Base-by-base conservation (phyloP, 1,284 basidiomycete genomes). In the Puccinia triticina region DNA sequence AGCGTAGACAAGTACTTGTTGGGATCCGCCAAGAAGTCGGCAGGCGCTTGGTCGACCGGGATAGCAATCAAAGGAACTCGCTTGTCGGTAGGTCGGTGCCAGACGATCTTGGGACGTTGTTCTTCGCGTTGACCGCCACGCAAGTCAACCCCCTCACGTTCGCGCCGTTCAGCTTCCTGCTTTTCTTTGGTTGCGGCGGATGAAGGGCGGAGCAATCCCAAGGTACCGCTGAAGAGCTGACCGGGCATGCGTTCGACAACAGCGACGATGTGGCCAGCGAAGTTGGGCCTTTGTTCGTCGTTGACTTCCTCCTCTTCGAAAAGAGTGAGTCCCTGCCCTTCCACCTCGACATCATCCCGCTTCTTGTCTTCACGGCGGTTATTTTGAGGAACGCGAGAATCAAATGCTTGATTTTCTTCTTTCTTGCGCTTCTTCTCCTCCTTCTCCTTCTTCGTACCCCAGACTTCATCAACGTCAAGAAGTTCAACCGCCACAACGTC, bases 361-460 rank as follows among this genome's bases (percentile, higher is more conserved):
- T 98, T 98, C 91, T 99, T 99, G 89, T 99, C 97, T 84, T 96
- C 93, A 89, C 94, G 95, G 86, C 95, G 93, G 73, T 91, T 92
- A 74, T 83, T 83, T 37, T 82, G 80, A 16, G 91, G 90, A 87
- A 92, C 94, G 82, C 92, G 86, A 73, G 89, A 88, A 85, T 95
- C 94, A 87, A 94, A 97, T 0, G 93, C 93, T 26, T 94, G 92
- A 86, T 96, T 96, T 89, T 99, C 97, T 88, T 99, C 97, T 91
- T 99, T 99, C 89, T 97, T 97, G 86, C 95, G 91, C 90, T 98
- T 98, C 91, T 99, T 99, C 89, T 99, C 97, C 88, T 99, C 96
- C 89, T 99, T 99, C 89, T 99, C 97, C 89, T 98, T 98, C 90
- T 99, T 99, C 21, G 96, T 97, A 29, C 93, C 92, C 97, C 97